phyloP scores from a whole-genome alignment of 495 filamentous ascomycete species.

The Penicillium crystallinum region DNA sequence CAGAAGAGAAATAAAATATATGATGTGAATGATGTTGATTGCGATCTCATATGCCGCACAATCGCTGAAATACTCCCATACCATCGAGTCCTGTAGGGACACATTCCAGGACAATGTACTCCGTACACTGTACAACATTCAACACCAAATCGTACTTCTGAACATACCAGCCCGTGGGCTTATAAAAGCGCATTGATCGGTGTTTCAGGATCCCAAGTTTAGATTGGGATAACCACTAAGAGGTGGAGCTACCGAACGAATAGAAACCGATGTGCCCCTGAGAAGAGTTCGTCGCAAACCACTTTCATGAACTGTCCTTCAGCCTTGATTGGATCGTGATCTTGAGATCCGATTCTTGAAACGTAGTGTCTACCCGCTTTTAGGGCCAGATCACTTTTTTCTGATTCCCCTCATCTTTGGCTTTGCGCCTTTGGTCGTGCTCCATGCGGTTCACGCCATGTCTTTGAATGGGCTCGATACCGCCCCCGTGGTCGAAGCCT shows the following conservation, averaged over 20 bases:
- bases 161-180: background rate
- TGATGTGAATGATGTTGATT: background rate
- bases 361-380: constrained; percentile 10
- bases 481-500: constrained; percentile 72
- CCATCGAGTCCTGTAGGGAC: too few relatives aligned
- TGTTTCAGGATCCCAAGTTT: constrained; percentile 19
- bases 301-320: background rate
- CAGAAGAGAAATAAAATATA: too few relatives aligned
- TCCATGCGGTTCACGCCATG: constrained; percentile 58
- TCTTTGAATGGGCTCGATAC: constrained; percentile 96
- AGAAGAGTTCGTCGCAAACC: constrained; percentile 12
- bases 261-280: constrained; percentile 17
- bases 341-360: constrained; percentile 19
- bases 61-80: too few relatives aligned
- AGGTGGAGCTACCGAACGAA: constrained; percentile 21
- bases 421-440: constrained; percentile 8
- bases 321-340: constrained; percentile 21
- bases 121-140: background rate
- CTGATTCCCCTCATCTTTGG: constrained; percentile 10
- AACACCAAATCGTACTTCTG: background rate
- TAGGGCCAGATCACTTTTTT: background rate
- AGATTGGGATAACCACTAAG: constrained; percentile 23
- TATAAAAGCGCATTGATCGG: constrained; percentile 14
- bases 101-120: background rate
- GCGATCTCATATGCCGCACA: too few relatives aligned